These are phyloP conservation scores for Populus alba DNA, from an alignment of 345 rosid species.

Conservation along the genomic window DNA sequence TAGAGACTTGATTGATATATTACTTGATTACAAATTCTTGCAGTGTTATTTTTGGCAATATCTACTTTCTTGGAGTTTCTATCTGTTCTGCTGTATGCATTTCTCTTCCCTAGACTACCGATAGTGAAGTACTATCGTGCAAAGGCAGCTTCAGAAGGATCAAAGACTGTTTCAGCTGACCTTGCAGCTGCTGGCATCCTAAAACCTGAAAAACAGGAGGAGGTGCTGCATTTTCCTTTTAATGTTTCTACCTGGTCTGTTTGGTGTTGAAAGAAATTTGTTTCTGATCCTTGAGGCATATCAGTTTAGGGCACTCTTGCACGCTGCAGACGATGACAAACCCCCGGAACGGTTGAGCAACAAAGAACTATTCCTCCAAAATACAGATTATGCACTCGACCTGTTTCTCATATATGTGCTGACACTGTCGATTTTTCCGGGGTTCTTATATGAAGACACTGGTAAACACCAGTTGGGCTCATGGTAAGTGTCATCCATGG, in stretches of 20 bases:
- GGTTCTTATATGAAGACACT: conserved; percentile 75
- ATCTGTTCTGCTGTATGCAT: conserved; percentile 60
- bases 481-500: conserved; percentile 39
- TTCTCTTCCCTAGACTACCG: conserved; percentile 64
- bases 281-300: not conserved
- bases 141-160: conserved; percentile 85
- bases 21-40: not conserved
- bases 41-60: conserved; percentile 78
- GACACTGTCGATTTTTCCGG: conserved; percentile 78
- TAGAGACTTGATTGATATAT: no score
- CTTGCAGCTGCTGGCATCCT: conserved; percentile 86
- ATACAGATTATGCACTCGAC: conserved; percentile 64
- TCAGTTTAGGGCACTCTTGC: conserved; percentile 10
- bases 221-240: not conserved
- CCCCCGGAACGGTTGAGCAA: conserved; percentile 46
- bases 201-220: conserved; percentile 25
- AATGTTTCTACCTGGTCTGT: not conserved
- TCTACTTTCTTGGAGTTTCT: conserved; percentile 61
- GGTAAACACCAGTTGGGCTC: conserved; percentile 60
- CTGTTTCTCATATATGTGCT: conserved; percentile 60
- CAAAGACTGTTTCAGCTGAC: conserved; percentile 73
- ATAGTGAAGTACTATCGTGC: conserved; percentile 74
- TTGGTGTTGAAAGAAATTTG: not conserved
- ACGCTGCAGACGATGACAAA: conserved; percentile 42
- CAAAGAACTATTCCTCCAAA: conserved; percentile 51